A percentile compares a stretch with the other conserved stretches of the same genome.
phyloP scores from a whole-genome alignment of 495 filamentous ascomycete genomes.

The Neohortaea acidophila region DNA sequence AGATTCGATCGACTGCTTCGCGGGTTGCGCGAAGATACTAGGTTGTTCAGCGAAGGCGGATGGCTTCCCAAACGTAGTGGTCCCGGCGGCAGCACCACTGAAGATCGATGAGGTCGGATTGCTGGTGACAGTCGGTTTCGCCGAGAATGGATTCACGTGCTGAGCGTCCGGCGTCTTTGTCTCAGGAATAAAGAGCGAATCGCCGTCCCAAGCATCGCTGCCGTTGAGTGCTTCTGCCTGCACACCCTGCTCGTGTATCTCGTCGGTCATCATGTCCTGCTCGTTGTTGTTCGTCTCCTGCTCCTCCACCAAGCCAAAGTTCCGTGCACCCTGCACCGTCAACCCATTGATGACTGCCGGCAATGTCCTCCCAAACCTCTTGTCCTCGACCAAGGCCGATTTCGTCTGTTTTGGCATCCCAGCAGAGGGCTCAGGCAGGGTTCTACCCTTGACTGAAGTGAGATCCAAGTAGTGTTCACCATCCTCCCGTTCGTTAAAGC shows the following conservation, averaged over 20 bases:
- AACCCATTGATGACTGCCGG: conserved; percentile 18
- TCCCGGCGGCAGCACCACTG: background rate
- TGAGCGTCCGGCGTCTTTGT: too few species aligned
- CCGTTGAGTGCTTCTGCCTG: background rate
- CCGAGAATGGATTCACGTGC: too few species aligned
- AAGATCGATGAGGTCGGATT: background rate
- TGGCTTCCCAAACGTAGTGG: conserved; percentile 1
- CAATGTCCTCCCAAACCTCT: conserved; percentile 16
- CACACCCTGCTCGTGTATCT: background rate
- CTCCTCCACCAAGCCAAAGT: conserved; percentile 13
- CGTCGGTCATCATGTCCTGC: conserved; percentile 2
- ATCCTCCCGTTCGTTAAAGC: conserved; percentile 33
- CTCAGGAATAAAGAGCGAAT: conserved; percentile 16
- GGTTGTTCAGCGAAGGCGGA: background rate
- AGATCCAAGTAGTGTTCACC: conserved; percentile 24
- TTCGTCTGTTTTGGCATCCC: conserved; percentile 14
- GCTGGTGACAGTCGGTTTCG: background rate
- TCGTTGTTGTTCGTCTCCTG: conserved; percentile 9
- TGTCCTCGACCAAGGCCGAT: conserved; percentile 17
- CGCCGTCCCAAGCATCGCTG: conserved; percentile 3
- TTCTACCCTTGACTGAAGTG: conserved; percentile 9
- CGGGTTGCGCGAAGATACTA: background rate
- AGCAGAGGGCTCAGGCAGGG: conserved; percentile 10
- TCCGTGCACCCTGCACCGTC: conserved; percentile 11
- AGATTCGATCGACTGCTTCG: background rate